A percentile compares a stretch with the other conserved stretches of the same genome.
Conservation (phyloP, 768 basidiomycete genomes). For the Macrolepiota fuliginosa region DNA sequence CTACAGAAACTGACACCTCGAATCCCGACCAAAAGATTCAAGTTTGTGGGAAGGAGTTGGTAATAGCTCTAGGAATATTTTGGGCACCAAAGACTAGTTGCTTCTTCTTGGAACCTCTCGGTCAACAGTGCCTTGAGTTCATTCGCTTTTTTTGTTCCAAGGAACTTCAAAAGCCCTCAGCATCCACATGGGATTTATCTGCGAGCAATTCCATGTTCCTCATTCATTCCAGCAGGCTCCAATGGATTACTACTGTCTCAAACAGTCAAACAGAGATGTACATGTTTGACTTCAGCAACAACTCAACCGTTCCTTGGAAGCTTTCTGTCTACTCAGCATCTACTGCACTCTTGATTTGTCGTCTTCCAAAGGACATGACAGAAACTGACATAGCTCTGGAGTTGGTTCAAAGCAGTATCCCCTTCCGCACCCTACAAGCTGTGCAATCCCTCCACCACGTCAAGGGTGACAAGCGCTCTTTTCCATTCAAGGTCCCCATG, state of each 20-base stretch:
- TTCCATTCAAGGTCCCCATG: background rate
- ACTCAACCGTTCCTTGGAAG: background rate
- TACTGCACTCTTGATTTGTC: background rate
- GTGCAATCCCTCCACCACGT: background rate
- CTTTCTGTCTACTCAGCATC: background rate
- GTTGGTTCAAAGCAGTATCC: background rate
- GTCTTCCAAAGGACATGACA: background rate
- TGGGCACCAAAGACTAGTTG: background rate
- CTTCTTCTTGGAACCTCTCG: background rate
- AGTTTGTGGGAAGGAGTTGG: too few relatives aligned
- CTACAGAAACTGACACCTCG: too few relatives aligned
- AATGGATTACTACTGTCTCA: background rate
- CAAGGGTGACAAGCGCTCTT: background rate
- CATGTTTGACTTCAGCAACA: background rate
- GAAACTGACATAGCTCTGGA: background rate
- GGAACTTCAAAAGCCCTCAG: background rate
- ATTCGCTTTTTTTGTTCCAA: background rate
- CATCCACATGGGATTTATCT: background rate
- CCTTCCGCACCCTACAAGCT: background rate
- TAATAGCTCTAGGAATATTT: background rate
- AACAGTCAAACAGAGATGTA: background rate
- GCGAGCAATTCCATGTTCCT: background rate
- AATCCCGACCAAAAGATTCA: too few relatives aligned
- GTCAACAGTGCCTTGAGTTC: background rate
- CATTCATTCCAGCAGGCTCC: background rate